Evolutionary conservation across 2,329 filamentous ascomycete species (phyloP).

Genomic region (Sphaceloma murrayae): DNA sequence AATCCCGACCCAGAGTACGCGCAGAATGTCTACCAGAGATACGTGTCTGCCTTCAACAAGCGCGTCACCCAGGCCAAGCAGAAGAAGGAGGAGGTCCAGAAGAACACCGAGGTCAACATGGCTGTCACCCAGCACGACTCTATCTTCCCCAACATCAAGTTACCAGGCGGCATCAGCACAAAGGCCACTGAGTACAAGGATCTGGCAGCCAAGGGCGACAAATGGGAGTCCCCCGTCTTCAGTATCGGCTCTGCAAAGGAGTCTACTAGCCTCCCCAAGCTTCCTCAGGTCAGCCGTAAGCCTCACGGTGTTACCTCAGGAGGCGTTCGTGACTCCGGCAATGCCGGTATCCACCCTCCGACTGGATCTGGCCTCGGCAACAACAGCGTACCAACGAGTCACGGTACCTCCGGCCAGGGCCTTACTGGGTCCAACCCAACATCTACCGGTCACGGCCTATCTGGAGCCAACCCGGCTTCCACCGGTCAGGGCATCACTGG

Average conservation of each 20-base stretch:
- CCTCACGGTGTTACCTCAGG: constrained; percentile 40
- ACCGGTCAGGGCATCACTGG: too few relatives aligned
- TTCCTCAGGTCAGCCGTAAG: constrained; percentile 49
- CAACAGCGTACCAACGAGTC: neutral
- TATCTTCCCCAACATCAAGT: constrained; percentile 78
- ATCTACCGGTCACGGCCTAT: too few relatives aligned
- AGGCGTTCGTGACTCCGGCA: constrained; percentile 25
- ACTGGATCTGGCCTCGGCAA: neutral
- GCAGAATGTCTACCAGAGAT: constrained; percentile 79
- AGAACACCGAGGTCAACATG: constrained; percentile 68
- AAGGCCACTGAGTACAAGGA: constrained; percentile 94
- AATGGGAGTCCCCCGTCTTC: constrained; percentile 93
- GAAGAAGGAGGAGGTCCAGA: constrained; percentile 53
- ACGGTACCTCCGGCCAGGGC: too few relatives aligned
- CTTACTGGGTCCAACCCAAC: too few relatives aligned
- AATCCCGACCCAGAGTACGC: constrained; percentile 59
- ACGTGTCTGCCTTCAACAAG: constrained; percentile 65
- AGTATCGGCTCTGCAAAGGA: constrained; percentile 68
- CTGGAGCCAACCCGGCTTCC: too few relatives aligned
- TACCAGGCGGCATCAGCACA: constrained; percentile 80
- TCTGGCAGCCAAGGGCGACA: constrained; percentile 75
- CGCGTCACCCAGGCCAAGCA: constrained; percentile 65
- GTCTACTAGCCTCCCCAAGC: constrained; percentile 59
- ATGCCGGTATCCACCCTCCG: constrained; percentile 6
- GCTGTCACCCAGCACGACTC: constrained; percentile 82